Evolutionary conservation across 2,329 filamentous ascomycete genomes (phyloP), one percentile per base, ranked within the genome.

Genomic region (Penicillium sp.): DNA sequence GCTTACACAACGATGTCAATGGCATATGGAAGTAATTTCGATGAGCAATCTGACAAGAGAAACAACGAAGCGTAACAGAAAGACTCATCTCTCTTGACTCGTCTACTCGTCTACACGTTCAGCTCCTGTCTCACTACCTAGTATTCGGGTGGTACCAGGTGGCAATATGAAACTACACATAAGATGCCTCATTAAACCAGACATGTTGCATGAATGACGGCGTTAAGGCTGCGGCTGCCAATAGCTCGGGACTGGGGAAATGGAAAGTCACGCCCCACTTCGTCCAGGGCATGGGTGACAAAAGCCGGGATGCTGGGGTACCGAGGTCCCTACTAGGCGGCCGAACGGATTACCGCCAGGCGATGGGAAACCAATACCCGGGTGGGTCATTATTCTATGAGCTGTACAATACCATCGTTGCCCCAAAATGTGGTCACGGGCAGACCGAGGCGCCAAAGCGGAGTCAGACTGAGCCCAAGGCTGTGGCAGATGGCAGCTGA

Each of bases 141-240:
- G n/a, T 25, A 46, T 43, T 64, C 63, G 58, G 60, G 64, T 61
- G 50, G 58, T 64, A 66, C 63, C 58, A 59, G 43, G 50, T 60
- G 64, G 59, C 51, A 56, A 57, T 46, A 36, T 47, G 50, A 49
- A 57, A 41, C 53, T 31, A 46, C 44, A 36, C 29, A 36, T 40
- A 53, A 27, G 21, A 50, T 50, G n/a, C 46, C 23, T 23, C 29
- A 45, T 55, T 40, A 38, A 43, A 50, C 25, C 19, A 51, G 39
- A 15, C 47, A 41, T 39, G 15, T 11, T 45, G 25, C 40, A 45
- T 38, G 21, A 36, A 36, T 9, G 10, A 52, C 27, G 23, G 13
- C 36, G 33, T 39, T 43, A 25, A 34, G 29, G 38, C 4, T 23
- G 45, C 40, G 51, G 41, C 49, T 49, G 45, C 50, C 45, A 52